Evolutionary conservation across 1,139 yeast genomes (phyloP).

Genomic region (Lizanozyma gosingica): DNA sequence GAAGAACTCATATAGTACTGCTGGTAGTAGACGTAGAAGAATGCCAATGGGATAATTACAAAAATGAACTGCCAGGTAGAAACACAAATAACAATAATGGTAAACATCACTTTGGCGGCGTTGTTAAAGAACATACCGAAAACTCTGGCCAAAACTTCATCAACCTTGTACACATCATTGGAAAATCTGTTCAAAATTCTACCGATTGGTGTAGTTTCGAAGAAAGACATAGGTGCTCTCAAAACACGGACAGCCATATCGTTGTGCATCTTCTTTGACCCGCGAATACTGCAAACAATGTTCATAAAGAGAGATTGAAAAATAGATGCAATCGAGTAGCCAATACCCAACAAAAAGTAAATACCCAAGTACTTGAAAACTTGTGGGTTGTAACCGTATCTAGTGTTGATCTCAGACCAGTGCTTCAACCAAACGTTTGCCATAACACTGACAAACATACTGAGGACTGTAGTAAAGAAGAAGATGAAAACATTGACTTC

Average conservation of each 20-base stretch:
- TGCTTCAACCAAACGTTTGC: constrained; percentile 89
- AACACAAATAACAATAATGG: constrained; percentile 71
- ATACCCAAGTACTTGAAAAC: constrained; percentile 63
- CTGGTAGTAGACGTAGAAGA: constrained; percentile 76
- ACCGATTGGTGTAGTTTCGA: constrained; percentile 96
- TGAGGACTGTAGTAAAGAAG: constrained; percentile 28
- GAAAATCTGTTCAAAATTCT: constrained; percentile 90
- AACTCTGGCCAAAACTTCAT: constrained; percentile 77
- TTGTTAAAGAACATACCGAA: constrained; percentile 77
- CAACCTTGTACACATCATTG: constrained; percentile 87
- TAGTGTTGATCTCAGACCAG: constrained; percentile 89
- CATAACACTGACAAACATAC: constrained; percentile 52
- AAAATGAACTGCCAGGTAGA: constrained; percentile 85
- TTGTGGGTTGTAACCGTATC: constrained; percentile 60
- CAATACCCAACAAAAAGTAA: constrained; percentile 67
- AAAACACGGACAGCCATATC: constrained; percentile 73
- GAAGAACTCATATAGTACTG: constrained; percentile 84
- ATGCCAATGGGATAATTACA: constrained; percentile 59
- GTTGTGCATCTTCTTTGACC: constrained; percentile 71
- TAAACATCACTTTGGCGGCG: constrained; percentile 65
- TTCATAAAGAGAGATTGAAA: constrained; percentile 65
- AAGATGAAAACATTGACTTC: constrained; percentile 52
- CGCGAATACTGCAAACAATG: constrained; percentile 79
- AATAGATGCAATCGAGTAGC: constrained; percentile 53
- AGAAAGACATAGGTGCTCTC: constrained; percentile 93